Conservation (phyloP, 306 rosid genomes). For the Psophocarpus tetragonolobus region DNA sequence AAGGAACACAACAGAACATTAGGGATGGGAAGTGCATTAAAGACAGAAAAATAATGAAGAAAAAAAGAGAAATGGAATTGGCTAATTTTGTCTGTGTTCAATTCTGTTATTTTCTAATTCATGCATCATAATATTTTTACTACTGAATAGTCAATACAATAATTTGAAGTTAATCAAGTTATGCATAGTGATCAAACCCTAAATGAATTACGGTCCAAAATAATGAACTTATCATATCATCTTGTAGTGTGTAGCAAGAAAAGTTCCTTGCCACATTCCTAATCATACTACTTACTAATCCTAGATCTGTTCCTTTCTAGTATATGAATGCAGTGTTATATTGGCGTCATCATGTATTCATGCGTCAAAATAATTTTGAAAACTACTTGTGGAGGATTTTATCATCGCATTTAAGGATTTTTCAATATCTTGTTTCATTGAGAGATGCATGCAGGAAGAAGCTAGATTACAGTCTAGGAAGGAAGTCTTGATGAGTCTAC, state of each 20-base stretch:
- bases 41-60: not conserved
- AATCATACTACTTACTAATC: not conserved
- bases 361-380: not conserved
- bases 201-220: not conserved
- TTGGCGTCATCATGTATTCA: not conserved
- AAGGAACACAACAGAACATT: not conserved
- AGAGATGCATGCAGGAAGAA: conserved; percentile 6
- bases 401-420: not conserved
- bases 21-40: not conserved
- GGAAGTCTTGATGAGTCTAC: not conserved
- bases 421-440: not conserved
- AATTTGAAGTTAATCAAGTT: not conserved
- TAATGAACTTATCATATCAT: not conserved
- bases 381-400: conserved; percentile 11
- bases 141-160: not conserved
- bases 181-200: not conserved
- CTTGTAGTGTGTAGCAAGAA: not conserved
- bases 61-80: not conserved
- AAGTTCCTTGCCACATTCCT: not conserved
- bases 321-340: not conserved
- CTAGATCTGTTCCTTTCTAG: not conserved
- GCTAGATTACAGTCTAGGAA: conserved; percentile 4
- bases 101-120: not conserved
- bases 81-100: not conserved
- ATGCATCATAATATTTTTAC: not conserved